A percentile compares a stretch with the other conserved stretches of the same genome.
Conservation (phyloP, 1,284 basidiomycete genomes). For the Coriolopsis trogii region DNA sequence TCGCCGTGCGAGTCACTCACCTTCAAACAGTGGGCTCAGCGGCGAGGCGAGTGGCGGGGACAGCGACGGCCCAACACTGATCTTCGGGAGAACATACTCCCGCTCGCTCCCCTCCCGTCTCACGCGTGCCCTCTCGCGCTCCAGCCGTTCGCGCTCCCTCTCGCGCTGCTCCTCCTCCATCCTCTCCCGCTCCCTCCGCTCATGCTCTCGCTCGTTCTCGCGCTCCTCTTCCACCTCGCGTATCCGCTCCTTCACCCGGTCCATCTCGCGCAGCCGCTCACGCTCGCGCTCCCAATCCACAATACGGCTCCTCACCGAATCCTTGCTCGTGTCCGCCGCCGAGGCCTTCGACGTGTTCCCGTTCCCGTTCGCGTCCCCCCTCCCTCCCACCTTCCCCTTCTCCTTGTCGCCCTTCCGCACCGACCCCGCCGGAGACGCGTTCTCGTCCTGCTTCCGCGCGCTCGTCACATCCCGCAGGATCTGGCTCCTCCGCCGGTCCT, state of each 20-base stretch:
- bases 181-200: conserved; percentile 53
- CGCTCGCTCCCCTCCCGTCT: conserved; percentile 10
- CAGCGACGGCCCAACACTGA: conserved; percentile 23
- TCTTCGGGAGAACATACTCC: conserved; percentile 22
- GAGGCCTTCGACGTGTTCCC: conserved; percentile 30
- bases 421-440: conserved; percentile 6
- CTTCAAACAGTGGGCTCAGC: conserved; percentile 34
- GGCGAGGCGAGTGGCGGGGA: conserved; percentile 24
- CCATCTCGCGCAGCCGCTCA: conserved; percentile 57
- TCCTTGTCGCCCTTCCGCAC: background rate
- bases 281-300: conserved; percentile 62
- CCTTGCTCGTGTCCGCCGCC: conserved; percentile 31
- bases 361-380: conserved; percentile 27
- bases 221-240: conserved; percentile 41
- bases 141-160: conserved; percentile 14
- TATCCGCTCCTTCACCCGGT: conserved; percentile 46
- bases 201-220: conserved; percentile 51
- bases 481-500: conserved; percentile 23
- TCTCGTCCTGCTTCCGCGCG: conserved; percentile 20
- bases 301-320: conserved; percentile 52
- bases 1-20: too few relatives aligned
- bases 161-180: conserved; percentile 33
- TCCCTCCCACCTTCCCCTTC: conserved; percentile 10
- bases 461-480: conserved; percentile 28
- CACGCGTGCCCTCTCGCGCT: conserved; percentile 9